phyloP scores from a whole-genome alignment of 2,329 filamentous ascomycete species.

The Colletotrichum shisoi region DNA sequence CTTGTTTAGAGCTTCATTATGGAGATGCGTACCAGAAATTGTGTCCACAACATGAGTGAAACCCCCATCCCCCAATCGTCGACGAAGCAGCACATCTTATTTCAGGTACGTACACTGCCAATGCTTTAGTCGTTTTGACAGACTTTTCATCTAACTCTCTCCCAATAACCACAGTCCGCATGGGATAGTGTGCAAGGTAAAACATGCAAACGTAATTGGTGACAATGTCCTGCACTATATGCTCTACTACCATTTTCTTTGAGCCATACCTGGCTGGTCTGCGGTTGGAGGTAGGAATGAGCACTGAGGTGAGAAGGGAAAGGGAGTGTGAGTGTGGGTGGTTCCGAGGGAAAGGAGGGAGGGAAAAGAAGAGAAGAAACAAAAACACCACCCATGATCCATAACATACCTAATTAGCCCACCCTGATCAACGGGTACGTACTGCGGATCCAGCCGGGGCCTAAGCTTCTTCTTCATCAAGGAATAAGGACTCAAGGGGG shows the following conservation, averaged over 20 bases:
- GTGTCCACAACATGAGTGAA: background rate
- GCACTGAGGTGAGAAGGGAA: background rate
- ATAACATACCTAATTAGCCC: too few relatives aligned
- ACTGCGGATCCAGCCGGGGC: background rate
- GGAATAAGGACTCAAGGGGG: too few relatives aligned
- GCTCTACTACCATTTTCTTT: background rate
- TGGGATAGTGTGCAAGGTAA: background rate
- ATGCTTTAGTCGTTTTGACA: background rate
- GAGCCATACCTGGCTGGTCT: background rate
- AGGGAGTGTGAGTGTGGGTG: background rate
- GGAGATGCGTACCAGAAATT: background rate
- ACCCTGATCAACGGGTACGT: background rate
- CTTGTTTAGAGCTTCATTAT: background rate
- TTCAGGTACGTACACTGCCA: background rate
- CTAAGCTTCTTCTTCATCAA: conserved; percentile 10
- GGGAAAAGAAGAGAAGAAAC: background rate
- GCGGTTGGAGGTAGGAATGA: background rate
- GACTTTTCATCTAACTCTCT: background rate
- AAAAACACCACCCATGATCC: too few relatives aligned
- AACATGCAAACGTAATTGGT: background rate
- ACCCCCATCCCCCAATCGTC: too few relatives aligned
- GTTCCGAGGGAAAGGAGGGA: background rate
- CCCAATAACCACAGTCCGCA: background rate
- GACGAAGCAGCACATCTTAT: background rate
- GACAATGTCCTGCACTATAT: background rate